These are phyloP conservation scores for Citrus cavaleriei DNA, from an alignment of 345 rosid species.

Conservation along the genomic window DNA sequence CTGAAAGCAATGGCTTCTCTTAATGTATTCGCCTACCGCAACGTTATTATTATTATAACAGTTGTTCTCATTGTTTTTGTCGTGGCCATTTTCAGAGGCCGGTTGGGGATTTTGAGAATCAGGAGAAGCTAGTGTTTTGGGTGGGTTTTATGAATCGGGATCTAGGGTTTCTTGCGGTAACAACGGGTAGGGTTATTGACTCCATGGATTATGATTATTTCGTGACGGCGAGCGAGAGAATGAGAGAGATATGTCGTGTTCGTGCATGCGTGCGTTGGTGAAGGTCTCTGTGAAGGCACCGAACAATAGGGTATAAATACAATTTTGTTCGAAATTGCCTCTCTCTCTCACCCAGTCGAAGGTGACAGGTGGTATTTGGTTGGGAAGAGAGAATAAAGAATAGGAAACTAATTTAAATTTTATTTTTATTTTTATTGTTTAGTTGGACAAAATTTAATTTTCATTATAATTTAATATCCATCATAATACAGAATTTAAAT, in stretches of 20 bases:
- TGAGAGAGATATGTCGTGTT: background rate
- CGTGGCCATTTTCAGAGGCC: background rate
- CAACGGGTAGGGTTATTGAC: conserved; percentile 12
- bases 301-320: too few relatives aligned
- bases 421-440: too few relatives aligned
- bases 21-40: conserved; percentile 12
- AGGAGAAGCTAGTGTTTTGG: conserved; percentile 12
- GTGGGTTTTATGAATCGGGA: conserved; percentile 15
- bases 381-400: too few relatives aligned
- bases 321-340: too few relatives aligned
- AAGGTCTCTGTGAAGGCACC: background rate
- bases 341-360: too few relatives aligned
- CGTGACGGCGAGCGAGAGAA: background rate
- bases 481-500: too few relatives aligned
- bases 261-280: background rate
- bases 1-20: conserved; percentile 44
- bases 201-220: conserved; percentile 18
- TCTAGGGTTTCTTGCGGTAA: conserved; percentile 15
- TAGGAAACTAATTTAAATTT: too few relatives aligned
- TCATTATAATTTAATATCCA: too few relatives aligned
- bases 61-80: background rate
- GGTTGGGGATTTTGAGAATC: background rate
- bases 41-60: conserved; percentile 3
- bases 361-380: too few relatives aligned
- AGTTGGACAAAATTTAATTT: too few relatives aligned